These are phyloP conservation scores for Pyrus betulifolia DNA, from an alignment of 306 rosid genomes.

Conservation along the genomic window DNA sequence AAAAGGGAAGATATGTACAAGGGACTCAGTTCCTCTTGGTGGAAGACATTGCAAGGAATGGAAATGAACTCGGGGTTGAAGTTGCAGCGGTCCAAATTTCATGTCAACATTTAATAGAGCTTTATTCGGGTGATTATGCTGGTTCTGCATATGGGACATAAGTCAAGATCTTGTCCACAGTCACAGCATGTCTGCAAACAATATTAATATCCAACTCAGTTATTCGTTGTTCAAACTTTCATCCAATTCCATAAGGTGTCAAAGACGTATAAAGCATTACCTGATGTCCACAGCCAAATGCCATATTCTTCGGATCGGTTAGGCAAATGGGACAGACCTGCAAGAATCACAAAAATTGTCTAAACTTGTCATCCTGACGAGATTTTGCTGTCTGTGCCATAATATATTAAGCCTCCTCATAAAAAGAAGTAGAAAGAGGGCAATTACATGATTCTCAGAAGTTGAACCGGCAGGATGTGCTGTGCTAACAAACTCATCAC, in stretches of 20 bases:
- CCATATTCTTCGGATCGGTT: conserved; percentile 61
- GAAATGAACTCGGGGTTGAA: conserved; percentile 10
- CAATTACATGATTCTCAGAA: conserved; percentile 57
- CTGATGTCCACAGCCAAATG: conserved; percentile 97
- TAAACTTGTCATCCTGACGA: background rate
- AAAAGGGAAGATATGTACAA: conserved; percentile 46
- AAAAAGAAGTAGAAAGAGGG: conserved; percentile 4
- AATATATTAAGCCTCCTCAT: background rate
- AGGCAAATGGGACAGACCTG: conserved; percentile 86
- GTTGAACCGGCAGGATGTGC: conserved; percentile 38
- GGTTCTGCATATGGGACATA: conserved; percentile 86
- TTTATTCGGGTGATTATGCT: conserved; percentile 55
- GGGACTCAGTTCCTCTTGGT: background rate
- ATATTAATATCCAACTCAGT: background rate
- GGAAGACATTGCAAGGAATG: conserved; percentile 12
- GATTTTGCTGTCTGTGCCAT: background rate
- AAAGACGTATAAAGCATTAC: conserved; percentile 27
- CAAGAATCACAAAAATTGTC: conserved; percentile 11
- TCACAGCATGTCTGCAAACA: conserved; percentile 79
- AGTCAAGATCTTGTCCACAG: conserved; percentile 67
- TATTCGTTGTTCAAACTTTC: background rate
- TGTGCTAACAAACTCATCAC: conserved; percentile 11
- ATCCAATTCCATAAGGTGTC: background rate
- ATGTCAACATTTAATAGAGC: conserved; percentile 46
- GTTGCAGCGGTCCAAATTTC: conserved; percentile 9